Evolutionary conservation across 2,329 filamentous ascomycete genomes (phyloP), one percentile per base, ranked within the genome.

Genomic region (Colletotrichum brevisporum): DNA sequence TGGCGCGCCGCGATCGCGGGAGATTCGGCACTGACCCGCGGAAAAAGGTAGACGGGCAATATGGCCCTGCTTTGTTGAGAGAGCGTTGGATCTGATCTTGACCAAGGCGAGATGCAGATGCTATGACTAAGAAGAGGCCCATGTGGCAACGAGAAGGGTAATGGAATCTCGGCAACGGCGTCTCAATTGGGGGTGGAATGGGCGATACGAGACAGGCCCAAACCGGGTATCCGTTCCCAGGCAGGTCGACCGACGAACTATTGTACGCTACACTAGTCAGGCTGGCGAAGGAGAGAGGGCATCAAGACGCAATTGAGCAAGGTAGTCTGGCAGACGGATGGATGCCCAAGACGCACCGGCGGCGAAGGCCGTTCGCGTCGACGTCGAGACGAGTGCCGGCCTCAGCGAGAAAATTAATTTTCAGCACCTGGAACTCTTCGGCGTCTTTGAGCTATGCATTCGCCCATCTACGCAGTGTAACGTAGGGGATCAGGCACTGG

Each of bases 81-180:
- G 2, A 60, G n/a, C 18, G 27, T 24, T 41, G 26, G 39, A 58
- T 48, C 18, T 47, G 47, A 18, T 51, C 45, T 63, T n/a, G 57
- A 60, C 24, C 13, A 8, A 21, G 31, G 16, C 41, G 18, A 55
- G 13, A 53, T 50, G 52, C 62, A 39, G 36, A 24, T 18, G 36
- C 31, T 45, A 51, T 55, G 55, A 55, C 13, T 56, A 43, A 63
- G 47, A 13, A 16, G 26, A 24, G n/a, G 31, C 39, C 63, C 58
- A 39, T 52, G 12, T 15, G 21, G 51, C 43, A 27, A 18, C 41
- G 43, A n/a, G n/a, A 6, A 64, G 65, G 47, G 45, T 24, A 47
- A 68, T 56, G 53, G 45, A 57, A 50, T 47, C 10, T 27, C 64
- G 59, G 59, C 52, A 63, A 53, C 16, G 39, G 48, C 52, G 27